Conservation (phyloP, 176 grass and related monocot genomes). For the Bromus sterilis region DNA sequence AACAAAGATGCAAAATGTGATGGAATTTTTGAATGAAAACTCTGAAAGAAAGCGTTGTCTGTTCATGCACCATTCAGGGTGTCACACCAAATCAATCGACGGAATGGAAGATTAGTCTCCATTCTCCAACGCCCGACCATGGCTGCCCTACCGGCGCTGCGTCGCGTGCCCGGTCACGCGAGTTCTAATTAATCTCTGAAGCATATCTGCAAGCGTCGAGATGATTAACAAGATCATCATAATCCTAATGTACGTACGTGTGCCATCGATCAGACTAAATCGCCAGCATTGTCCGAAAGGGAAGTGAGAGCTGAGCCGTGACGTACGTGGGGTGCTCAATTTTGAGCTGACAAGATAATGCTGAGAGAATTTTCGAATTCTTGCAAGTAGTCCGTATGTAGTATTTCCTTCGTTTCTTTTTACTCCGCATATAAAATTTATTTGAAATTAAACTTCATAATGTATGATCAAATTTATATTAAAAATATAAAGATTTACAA, state of each 20-base stretch:
- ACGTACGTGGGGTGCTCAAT: conserved; percentile 19
- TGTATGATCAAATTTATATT: too few relatives aligned
- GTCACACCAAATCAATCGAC: background rate
- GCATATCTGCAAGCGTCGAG: background rate
- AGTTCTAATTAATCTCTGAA: background rate
- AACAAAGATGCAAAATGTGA: too few relatives aligned
- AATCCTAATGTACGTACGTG: background rate
- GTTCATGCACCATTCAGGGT: background rate
- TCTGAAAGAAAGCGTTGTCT: background rate
- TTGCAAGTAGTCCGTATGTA: too few relatives aligned
- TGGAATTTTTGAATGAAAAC: too few relatives aligned
- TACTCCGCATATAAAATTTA: too few relatives aligned
- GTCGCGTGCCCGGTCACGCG: background rate
- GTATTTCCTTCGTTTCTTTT: too few relatives aligned
- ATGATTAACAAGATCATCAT: background rate
- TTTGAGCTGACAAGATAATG: conserved; percentile 1
- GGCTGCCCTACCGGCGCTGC: background rate
- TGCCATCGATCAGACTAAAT: background rate
- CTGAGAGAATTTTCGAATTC: background rate
- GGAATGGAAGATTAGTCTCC: too few relatives aligned
- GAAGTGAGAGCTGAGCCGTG: background rate
- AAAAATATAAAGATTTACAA: too few relatives aligned
- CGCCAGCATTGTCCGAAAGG: background rate
- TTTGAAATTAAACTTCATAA: too few relatives aligned
- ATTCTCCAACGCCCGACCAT: background rate